These are phyloP conservation scores for Gloeostereum incarnatum DNA, from an alignment of 768 basidiomycete species.

Conservation along the genomic window DNA sequence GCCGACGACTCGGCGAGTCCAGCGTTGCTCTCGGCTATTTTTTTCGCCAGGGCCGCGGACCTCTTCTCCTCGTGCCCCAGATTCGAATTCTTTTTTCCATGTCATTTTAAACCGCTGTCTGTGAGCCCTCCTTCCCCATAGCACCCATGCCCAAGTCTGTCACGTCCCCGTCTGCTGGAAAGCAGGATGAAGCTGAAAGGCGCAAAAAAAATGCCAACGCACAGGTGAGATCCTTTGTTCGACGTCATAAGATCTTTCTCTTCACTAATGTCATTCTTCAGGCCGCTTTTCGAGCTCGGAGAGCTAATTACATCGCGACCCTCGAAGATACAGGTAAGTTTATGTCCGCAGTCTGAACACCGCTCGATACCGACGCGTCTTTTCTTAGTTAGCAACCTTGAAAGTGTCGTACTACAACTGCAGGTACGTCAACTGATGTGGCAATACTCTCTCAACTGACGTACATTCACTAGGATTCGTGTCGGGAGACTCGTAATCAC, in stretches of 20 bases:
- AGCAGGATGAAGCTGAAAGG: constrained; percentile 55
- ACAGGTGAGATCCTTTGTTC: too few species aligned
- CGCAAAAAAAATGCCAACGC: constrained; percentile 90
- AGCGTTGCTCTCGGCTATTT: not conserved
- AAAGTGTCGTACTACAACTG: constrained; percentile 76
- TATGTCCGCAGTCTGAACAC: not conserved
- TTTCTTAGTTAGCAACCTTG: constrained; percentile 40
- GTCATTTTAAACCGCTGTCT: too few species aligned
- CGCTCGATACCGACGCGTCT: constrained; percentile 9
- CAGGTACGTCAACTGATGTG: too few species aligned
- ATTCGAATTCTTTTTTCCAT: too few species aligned
- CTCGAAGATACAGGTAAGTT: constrained; percentile 67
- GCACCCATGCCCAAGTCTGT: constrained; percentile 31
- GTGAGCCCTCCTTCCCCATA: constrained; percentile 1
- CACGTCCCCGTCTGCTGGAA: constrained; percentile 15
- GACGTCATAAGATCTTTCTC: too few species aligned
- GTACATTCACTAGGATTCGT: too few species aligned
- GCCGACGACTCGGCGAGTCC: too few species aligned
- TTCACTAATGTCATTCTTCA: too few species aligned
- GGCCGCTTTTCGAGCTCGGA: constrained; percentile 72
- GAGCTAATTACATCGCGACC: constrained; percentile 82
- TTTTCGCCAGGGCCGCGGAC: not conserved
- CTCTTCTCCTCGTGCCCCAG: not conserved
- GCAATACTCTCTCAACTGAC: too few species aligned
- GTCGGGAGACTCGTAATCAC: constrained; percentile 57